A percentile compares a stretch with the other conserved stretches of the same genome.
phyloP scores from a whole-genome alignment of 805 yeast species.

The Metschnikowia shivogae region DNA sequence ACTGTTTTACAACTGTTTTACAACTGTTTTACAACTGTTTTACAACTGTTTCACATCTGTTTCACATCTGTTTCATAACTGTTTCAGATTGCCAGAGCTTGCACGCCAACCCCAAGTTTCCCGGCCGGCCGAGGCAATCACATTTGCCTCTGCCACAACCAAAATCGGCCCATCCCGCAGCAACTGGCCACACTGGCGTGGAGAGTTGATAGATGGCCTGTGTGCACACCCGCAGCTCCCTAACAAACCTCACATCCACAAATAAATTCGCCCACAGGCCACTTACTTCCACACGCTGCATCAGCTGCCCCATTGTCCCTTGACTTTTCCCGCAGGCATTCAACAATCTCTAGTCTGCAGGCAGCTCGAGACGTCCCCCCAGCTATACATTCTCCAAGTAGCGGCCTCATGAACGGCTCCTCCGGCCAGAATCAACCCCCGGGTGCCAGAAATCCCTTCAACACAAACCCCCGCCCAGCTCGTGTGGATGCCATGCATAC shows the following conservation, averaged over 20 bases:
- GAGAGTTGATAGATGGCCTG: not conserved
- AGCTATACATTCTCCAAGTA: not conserved
- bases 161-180: no score
- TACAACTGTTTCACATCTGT: no score
- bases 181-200: no score
- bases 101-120: no score
- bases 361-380: not conserved
- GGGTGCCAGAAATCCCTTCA: slow-evolving; percentile 5
- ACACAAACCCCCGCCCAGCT: not conserved
- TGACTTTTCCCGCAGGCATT: not conserved
- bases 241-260: slow-evolving; percentile 3
- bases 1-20: no score
- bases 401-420: slow-evolving; percentile 2
- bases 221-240: slow-evolving; percentile 4
- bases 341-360: not conserved
- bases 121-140: no score
- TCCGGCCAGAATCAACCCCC: not conserved
- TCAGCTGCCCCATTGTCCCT: not conserved
- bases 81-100: no score
- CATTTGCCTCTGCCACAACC: no score
- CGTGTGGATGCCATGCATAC: slow-evolving; percentile 21
- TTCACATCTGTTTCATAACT: no score
- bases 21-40: no score
- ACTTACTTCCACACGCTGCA: not conserved
- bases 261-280: slow-evolving; percentile 5